A percentile compares a stretch with the other conserved stretches of the same genome.
These are phyloP conservation scores for Ajuga reptans DNA, from an alignment of 305 asterid genomes.

Conservation along the genomic window DNA sequence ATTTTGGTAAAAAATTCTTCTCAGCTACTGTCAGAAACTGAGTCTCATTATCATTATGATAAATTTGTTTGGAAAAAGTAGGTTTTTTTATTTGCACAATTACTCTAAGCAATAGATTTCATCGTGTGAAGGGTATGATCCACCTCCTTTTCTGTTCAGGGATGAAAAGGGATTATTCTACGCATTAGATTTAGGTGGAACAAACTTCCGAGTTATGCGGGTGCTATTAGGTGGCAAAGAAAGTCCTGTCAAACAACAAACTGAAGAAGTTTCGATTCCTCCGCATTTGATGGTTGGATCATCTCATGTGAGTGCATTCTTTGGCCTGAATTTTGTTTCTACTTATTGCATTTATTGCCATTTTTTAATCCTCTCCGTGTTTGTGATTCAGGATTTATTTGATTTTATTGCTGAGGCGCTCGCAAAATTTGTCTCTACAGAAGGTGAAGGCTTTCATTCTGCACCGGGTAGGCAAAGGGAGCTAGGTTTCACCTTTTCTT, in stretches of 20 bases:
- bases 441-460: conserved; percentile 48
- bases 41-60: neutral
- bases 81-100: neutral
- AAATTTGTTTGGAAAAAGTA: neutral
- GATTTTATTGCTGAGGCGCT: conserved; percentile 64
- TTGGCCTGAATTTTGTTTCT: neutral
- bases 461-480: conserved; percentile 63
- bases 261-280: conserved; percentile 67
- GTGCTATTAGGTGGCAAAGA: conserved; percentile 66
- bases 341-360: neutral
- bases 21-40: neutral
- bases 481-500: conserved; percentile 91
- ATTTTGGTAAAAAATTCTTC: neutral
- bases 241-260: conserved; percentile 42
- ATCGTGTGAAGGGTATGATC: neutral
- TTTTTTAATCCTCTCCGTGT: conserved; percentile 8
- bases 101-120: neutral
- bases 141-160: conserved; percentile 35
- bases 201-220: conserved; percentile 83
- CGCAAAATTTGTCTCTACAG: conserved; percentile 66
- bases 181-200: conserved; percentile 89
- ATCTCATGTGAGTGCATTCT: conserved; percentile 50
- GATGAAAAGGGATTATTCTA: conserved; percentile 66
- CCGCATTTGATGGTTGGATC: conserved; percentile 76
- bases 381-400: conserved; percentile 54